phyloP scores from a whole-genome alignment of 2,329 filamentous ascomycete species.

The Whalleya microplaca region DNA sequence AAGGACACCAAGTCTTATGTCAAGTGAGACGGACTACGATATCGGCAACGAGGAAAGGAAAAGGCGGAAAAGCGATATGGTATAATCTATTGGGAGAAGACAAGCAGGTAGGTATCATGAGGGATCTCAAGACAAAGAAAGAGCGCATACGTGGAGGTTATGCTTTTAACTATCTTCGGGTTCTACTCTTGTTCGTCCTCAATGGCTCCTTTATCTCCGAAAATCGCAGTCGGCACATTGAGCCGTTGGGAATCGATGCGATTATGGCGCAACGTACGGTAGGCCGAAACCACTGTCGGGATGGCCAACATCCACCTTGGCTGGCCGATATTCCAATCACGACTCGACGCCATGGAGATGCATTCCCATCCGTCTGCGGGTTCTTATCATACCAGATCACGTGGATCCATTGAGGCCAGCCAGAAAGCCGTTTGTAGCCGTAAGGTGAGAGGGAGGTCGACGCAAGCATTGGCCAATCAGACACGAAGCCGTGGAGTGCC shows the following conservation, averaged over 20 bases:
- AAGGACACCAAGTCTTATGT: too few relatives aligned
- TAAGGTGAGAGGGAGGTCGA: slow-evolving; percentile 13
- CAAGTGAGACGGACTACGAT: background rate
- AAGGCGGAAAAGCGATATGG: slow-evolving; percentile 1
- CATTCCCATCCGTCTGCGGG: slow-evolving; percentile 16
- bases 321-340: slow-evolving; percentile 33
- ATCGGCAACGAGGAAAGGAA: background rate
- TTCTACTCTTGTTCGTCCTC: slow-evolving; percentile 11
- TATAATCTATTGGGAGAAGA: background rate
- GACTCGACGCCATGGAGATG: slow-evolving; percentile 33
- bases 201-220: slow-evolving; percentile 31
- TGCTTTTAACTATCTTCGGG: slow-evolving; percentile 19
- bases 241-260: slow-evolving; percentile 7
- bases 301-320: slow-evolving; percentile 24
- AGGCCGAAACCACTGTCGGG: slow-evolving; percentile 14
- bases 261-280: slow-evolving; percentile 26
- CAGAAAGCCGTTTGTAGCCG: slow-evolving; percentile 39
- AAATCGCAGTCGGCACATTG: slow-evolving; percentile 29
- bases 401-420: slow-evolving; percentile 29
- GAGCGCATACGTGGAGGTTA: slow-evolving; percentile 7
- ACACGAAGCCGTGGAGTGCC: slow-evolving; percentile 18
- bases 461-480: slow-evolving; percentile 36
- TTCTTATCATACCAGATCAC: slow-evolving; percentile 37
- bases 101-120: slow-evolving; percentile 2
- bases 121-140: slow-evolving; percentile 12